These are phyloP conservation scores for Cetraspora pellucida DNA, from an alignment of 192 early-diverging fungal species.

Conservation along the genomic window DNA sequence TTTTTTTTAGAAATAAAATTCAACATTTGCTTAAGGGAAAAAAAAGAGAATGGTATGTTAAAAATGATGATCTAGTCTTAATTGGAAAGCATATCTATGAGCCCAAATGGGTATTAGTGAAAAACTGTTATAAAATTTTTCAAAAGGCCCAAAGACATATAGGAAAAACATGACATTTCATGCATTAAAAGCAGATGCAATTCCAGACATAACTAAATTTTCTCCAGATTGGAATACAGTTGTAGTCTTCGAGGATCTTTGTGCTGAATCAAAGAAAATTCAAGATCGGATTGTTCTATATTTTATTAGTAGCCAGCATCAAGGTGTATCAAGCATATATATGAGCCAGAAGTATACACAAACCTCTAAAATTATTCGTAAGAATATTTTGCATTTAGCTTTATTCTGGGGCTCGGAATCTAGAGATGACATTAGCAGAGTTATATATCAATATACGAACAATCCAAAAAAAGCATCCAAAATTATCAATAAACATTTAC, in stretches of 20 bases:
- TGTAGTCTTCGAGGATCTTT: conserved; percentile 22
- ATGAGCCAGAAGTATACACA: conserved; percentile 6
- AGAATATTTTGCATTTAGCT: no score
- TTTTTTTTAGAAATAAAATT: conserved; percentile 19
- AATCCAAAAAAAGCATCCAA: neutral
- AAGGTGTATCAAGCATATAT: conserved; percentile 9
- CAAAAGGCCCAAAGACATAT: conserved; percentile 22
- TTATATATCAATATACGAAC: no score
- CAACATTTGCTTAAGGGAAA: conserved; percentile 8
- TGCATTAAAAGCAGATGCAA: neutral
- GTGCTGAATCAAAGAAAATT: conserved; percentile 24
- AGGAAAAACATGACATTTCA: conserved; percentile 13
- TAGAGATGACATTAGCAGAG: no score
- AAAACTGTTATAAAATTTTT: conserved; percentile 23
- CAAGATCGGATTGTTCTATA: conserved; percentile 22
- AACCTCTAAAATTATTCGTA: no score
- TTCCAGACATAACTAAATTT: conserved; percentile 15
- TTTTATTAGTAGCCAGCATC: conserved; percentile 24
- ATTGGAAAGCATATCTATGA: conserved; percentile 17
- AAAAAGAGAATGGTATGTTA: conserved; percentile 6
- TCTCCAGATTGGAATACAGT: neutral
- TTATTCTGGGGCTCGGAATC: no score
- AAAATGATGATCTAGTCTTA: conserved; percentile 31
- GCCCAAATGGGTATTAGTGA: conserved; percentile 24
- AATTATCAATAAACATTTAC: conserved; percentile 11